Base-by-base conservation (phyloP, 352 stramenopile genomes). In the Phytophthora pisi region DNA sequence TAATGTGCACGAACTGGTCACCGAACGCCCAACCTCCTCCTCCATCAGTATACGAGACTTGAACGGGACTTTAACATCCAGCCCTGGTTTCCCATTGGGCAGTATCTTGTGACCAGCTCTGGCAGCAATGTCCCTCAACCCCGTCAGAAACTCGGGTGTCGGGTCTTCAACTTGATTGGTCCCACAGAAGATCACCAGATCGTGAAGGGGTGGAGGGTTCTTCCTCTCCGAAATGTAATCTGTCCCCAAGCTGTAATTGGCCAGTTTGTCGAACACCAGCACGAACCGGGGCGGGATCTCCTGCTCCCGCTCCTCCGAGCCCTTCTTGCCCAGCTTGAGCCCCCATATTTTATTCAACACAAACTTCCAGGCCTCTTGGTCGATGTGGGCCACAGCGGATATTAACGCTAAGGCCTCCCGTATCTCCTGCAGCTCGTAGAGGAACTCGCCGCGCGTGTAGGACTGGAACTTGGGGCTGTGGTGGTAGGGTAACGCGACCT, bases 301-400 rank as follows among this genome's bases (percentile, higher is more conserved):
- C 3, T 11, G 30, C 23, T 57, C 51, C 51, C 49, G 31, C 20
- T 57, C 51, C 30, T 57, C 51, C n/a, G 31, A 57, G 16, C n/a
- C n/a, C 13, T 31, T 47, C 31, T 57, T 57, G 51, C 51, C 31
- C 20, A 57, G 6, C 34, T 47, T 57, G 11, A 57, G 8, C 1
- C 20, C 51, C 51, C 51, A 57, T 18, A 49, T 31, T 47, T 57
- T 57, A 30, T 34, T 47, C 18, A 57, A 16, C 2, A 57, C 3
- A 20, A 57, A 57, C 18, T 47, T 57, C 51, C 51, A 57, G 18
- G 31, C 51, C 5, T 57, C 34, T 57, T 57, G n/a, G 51, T 57
- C 51, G 4, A 57, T 26, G 18, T 57, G 51, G 13, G 49, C 49
- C 49, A 54, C 49, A 20, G 49, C 49, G 1, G 24, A 13, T 15